phyloP scores from a whole-genome alignment of 345 rosid species.

The Arabis hirsuta region DNA sequence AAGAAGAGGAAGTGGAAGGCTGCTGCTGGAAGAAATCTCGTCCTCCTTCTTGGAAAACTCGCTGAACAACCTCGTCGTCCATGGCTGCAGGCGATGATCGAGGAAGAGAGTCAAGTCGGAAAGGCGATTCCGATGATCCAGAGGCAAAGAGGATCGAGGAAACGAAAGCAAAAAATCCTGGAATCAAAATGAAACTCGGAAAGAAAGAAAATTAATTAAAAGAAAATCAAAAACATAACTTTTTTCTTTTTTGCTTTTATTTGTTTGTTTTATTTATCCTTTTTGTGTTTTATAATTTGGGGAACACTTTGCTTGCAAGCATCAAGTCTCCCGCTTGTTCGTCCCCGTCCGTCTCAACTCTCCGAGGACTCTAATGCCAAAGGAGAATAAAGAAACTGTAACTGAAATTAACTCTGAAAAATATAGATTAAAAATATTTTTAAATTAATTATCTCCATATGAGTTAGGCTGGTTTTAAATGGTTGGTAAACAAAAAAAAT shows the following conservation, averaged over 20 bases:
- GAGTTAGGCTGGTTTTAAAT: not conserved
- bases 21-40: slow-evolving; percentile 86
- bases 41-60: slow-evolving; percentile 93
- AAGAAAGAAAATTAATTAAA: not conserved
- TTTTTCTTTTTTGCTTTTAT: slow-evolving; percentile 30
- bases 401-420: slow-evolving; percentile 7
- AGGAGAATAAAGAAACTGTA: not conserved
- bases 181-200: slow-evolving; percentile 19
- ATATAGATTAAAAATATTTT: not conserved
- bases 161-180: not conserved
- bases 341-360: slow-evolving; percentile 28
- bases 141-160: slow-evolving; percentile 10
- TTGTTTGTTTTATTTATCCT: not conserved
- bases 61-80: slow-evolving; percentile 96
- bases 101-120: slow-evolving; percentile 6
- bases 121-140: slow-evolving; percentile 17
- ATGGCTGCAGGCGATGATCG: slow-evolving; percentile 43
- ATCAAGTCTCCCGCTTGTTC: slow-evolving; percentile 46
- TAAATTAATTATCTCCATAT: no score
- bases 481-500: not conserved
- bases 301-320: slow-evolving; percentile 48
- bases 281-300: not conserved
- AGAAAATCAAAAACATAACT: not conserved
- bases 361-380: not conserved
- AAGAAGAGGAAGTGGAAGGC: slow-evolving; percentile 78